phyloP scores from a whole-genome alignment of 768 basidiomycete genomes.

The Phlebiopsis flavidoalba region DNA sequence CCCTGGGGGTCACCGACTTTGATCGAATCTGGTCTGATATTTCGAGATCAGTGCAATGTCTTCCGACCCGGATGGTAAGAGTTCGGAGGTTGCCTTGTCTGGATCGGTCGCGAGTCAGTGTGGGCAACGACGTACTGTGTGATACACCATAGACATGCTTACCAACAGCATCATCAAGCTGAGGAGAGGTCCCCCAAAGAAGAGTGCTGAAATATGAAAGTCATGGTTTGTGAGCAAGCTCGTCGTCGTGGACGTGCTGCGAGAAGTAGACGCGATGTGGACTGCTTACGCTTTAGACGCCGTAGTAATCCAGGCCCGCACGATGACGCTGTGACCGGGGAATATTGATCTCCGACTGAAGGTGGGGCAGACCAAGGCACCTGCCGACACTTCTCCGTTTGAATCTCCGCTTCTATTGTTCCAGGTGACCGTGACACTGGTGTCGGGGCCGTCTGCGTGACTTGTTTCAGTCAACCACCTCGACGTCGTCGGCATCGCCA shows the following conservation, averaged over 20 bases:
- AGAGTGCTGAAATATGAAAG: slow-evolving; percentile 54
- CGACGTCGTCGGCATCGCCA: slow-evolving; percentile 22
- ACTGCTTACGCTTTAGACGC: slow-evolving; percentile 8
- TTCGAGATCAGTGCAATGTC: slow-evolving; percentile 94
- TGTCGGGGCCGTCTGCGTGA: slow-evolving; percentile 16
- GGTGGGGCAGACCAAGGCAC: neutral
- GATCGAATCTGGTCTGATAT: slow-evolving; percentile 96
- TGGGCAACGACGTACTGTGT: neutral
- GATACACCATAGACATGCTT: slow-evolving; percentile 2
- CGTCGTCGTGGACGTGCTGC: slow-evolving; percentile 7
- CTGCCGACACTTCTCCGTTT: neutral
- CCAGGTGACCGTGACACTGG: slow-evolving; percentile 13
- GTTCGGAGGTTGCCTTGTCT: slow-evolving; percentile 95
- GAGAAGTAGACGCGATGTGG: slow-evolving; percentile 1
- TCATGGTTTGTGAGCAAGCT: slow-evolving; percentile 33
- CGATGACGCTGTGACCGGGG: neutral
- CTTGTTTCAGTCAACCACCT: slow-evolving; percentile 26
- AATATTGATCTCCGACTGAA: neutral
- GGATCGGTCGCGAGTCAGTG: neutral
- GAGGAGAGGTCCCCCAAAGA: slow-evolving; percentile 79
- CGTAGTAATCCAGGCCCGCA: neutral
- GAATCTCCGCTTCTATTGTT: slow-evolving; percentile 5
- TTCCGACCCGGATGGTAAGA: slow-evolving; percentile 75
- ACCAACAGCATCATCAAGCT: slow-evolving; percentile 83
- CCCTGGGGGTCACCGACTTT: slow-evolving; percentile 79